Base-by-base conservation (phyloP, 2,329 filamentous ascomycete genomes). In the Pseudogymnoascus sp. region DNA sequence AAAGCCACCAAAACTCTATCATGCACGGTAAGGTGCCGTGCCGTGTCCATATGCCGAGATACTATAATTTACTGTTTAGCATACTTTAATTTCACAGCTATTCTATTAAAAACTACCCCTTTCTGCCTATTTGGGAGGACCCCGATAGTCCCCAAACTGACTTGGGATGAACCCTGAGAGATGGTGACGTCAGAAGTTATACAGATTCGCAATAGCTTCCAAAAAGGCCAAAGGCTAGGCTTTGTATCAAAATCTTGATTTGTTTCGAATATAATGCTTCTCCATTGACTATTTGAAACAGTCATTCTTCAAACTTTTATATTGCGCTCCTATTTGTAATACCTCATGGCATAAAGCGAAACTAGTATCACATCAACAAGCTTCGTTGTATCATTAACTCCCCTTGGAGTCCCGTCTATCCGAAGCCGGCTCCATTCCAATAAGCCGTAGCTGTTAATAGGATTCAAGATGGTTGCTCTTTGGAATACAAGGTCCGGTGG, bases 181-280 rank as follows among this genome's bases (percentile, higher is more conserved):
- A 14, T 57, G n/a, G 51, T 57, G 51, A 57, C 51, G 51, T 57
- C 51, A 57, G 51, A 18, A 3, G 51, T 34, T 34, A 57, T 34
- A 57, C 51, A 34, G 51, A 57, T 57, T 57, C 26, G 51, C 26
- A 57, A 57, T 57, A 57, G 51, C 51, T 57, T 57, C 51, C 51
- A 34, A 7, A 57, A 34, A 57, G 51, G n/a, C 16, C 51, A 57
- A 57, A 57, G 51, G 11, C 51, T 57, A 57, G 51, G 51, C 26
- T 34, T 21, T 34, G 16, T 2, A 34, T 31, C 12, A 34, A 18
- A 57, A 57, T 16, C 51, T 34, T 57, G 51, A 34, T 57, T 57
- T 57, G 51, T 57, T 34, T 57, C 5, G 16, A 34, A 18, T 34
- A 34, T 57, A 34, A 34, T 57, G 51, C 51, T 34, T 34, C 29